Evolutionary conservation across 148 eudicot genomes (phyloP).

Genomic region (Vaccinium macrocarpon): DNA sequence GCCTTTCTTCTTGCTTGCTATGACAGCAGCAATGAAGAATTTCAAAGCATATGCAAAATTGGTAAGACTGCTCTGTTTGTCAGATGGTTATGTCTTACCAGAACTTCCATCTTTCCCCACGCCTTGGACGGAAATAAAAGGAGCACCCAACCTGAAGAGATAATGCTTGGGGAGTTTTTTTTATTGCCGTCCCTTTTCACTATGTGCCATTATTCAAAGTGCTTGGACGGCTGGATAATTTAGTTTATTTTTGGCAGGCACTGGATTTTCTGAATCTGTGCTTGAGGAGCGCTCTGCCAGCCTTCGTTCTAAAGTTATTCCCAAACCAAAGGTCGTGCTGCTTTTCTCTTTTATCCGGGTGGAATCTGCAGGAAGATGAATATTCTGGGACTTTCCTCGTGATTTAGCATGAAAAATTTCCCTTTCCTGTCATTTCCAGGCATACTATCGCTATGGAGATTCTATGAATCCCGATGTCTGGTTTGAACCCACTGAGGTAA

Average conservation of each 20-base stretch:
- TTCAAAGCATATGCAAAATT: conserved; percentile 92
- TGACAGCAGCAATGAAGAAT: conserved; percentile 79
- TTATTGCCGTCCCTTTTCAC: background rate
- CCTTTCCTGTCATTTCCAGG: conserved; percentile 38
- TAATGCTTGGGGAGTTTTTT: background rate
- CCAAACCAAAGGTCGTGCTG: conserved; percentile 68
- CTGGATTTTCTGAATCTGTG: conserved; percentile 80
- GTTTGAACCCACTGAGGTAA: conserved; percentile 95
- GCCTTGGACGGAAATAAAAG: background rate
- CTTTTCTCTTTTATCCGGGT: conserved; percentile 7
- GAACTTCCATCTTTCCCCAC: background rate
- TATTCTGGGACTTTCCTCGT: conserved; percentile 4
- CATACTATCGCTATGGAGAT: conserved; percentile 79
- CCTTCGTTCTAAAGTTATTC: conserved; percentile 79
- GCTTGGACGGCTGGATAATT: conserved; percentile 23
- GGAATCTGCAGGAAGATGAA: background rate
- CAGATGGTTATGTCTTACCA: background rate
- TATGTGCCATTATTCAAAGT: conserved; percentile 15
- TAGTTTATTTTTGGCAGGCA: conserved; percentile 44
- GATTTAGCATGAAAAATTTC: conserved; percentile 15
- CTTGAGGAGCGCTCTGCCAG: conserved; percentile 85
- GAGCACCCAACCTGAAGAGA: background rate
- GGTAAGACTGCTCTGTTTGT: conserved; percentile 37
- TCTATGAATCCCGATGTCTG: conserved; percentile 81
- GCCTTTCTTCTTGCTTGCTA: conserved; percentile 98